Evolutionary conservation across 306 rosid species (phyloP), one percentile per base, ranked within the genome.

Genomic region (Comarum palustre): DNA sequence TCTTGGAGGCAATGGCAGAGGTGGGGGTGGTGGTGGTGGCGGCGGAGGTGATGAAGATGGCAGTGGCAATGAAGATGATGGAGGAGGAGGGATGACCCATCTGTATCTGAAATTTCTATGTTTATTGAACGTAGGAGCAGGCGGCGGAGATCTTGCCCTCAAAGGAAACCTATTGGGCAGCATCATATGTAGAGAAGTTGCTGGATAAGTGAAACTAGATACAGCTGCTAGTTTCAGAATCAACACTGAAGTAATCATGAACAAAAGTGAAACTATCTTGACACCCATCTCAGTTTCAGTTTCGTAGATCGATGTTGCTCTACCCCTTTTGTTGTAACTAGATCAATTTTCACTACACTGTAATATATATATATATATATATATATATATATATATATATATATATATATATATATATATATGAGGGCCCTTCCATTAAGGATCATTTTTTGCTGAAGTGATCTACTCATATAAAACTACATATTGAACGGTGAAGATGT

Each of bases 91-190:
- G 42, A 32, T 17, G 24, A 29, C 25, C 67, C 43, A 34, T 61
- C 43, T 61, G 45, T 6, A 61, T 34, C 45, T 32, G 67, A 32
- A 61, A 19, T 61, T 8, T 61, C 43, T 25, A 32, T 32, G 67
- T 61, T 32, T 34, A 34, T 61, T 61, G 25, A 61, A 8, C 3
- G 22, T 1, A 8, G 45, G 67, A 17, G 67, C 45, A 31, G 67
- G 67, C 25, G 67, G 67, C 15, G 67, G 67, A 34, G 42, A 31
- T 15, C 65, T 59, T 59, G 20, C 38, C 65, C 41, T 59, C 65
- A 6, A 32, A 32, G 4, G 67, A 61, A 16, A 8, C 25, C 22
- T 61, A 32, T 19, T 34, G 7, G 45, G 45, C 43, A 32, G 67
- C 42, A 61, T 17, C 67, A 8, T 41, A 34, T 61, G 41, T 8